phyloP scores from a whole-genome alignment of 1,284 basidiomycete genomes.

The Cutaneotrichosporon dermatis region DNA sequence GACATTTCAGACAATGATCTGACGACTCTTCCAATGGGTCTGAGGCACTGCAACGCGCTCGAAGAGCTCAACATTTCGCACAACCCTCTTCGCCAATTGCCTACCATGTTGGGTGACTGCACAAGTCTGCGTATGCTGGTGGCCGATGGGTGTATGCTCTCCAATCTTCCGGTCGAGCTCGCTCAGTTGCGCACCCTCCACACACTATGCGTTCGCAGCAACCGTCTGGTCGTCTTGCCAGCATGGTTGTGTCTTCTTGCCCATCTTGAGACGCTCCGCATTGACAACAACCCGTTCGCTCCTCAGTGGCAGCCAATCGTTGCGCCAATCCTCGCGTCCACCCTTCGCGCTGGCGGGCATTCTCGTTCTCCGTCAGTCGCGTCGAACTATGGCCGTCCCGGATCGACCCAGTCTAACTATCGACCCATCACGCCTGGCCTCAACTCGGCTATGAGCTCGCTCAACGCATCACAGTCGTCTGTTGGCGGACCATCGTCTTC shows the following conservation, averaged over 20 bases:
- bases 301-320: slow-evolving; percentile 85
- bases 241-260: slow-evolving; percentile 85
- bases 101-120: slow-evolving; percentile 73
- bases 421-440: slow-evolving; percentile 5
- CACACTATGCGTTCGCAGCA: slow-evolving; percentile 79
- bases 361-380: slow-evolving; percentile 8
- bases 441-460: slow-evolving; percentile 4
- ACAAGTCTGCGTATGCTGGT: slow-evolving; percentile 76
- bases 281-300: slow-evolving; percentile 91
- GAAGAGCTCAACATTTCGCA: slow-evolving; percentile 92
- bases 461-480: slow-evolving; percentile 4
- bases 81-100: slow-evolving; percentile 79
- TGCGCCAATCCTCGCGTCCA: slow-evolving; percentile 55
- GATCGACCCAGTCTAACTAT: slow-evolving; percentile 7
- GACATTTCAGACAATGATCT: slow-evolving; percentile 87
- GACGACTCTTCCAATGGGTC: slow-evolving; percentile 68
- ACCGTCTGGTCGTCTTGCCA: slow-evolving; percentile 82
- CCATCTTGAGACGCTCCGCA: slow-evolving; percentile 74
- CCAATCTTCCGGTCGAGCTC: slow-evolving; percentile 65
- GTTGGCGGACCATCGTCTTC: slow-evolving; percentile 3
- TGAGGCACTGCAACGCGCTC: slow-evolving; percentile 69
- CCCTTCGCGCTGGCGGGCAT: slow-evolving; percentile 5
- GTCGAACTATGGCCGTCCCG: slow-evolving; percentile 1
- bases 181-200: slow-evolving; percentile 68
- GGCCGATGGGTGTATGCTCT: slow-evolving; percentile 79